A percentile compares a stretch with the other conserved stretches of the same genome.
phyloP scores from a whole-genome alignment of 2,329 filamentous ascomycete genomes.

The Myriosclerotinia scirpicola region DNA sequence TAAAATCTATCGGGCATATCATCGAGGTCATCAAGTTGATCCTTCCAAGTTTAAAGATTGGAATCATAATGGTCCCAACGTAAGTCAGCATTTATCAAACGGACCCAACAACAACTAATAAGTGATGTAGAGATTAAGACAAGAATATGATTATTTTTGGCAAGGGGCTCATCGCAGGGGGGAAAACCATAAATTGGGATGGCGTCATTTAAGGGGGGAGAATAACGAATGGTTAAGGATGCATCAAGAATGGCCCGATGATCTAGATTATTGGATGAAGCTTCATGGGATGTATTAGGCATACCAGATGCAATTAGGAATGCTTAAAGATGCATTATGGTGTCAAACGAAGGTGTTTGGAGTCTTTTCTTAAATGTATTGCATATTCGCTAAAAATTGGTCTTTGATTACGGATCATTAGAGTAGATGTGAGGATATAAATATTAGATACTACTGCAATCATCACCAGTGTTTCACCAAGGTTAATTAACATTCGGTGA shows the following conservation, averaged over 20 bases:
- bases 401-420: no score
- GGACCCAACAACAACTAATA: constrained; percentile 7
- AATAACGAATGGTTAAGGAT: constrained; percentile 26
- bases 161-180: constrained; percentile 35
- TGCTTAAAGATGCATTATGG: not conserved
- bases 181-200: constrained; percentile 27
- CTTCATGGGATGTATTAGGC: constrained; percentile 13
- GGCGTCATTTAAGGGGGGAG: not conserved
- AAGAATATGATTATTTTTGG: constrained; percentile 38
- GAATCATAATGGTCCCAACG: constrained; percentile 35
- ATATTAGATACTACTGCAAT: no score
- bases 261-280: constrained; percentile 26
- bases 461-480: no score
- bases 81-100: constrained; percentile 7
- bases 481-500: no score
- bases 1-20: constrained; percentile 26
- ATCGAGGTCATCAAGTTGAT: constrained; percentile 22
- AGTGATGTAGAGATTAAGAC: constrained; percentile 32
- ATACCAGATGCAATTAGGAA: no score
- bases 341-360: not conserved
- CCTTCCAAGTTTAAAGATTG: constrained; percentile 33
- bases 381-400: no score
- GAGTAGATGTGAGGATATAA: no score
- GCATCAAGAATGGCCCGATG: constrained; percentile 25
- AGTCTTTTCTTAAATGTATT: not conserved